These are phyloP conservation scores for Saccharomycopsis fodiens DNA, from an alignment of 805 yeast species.

Conservation along the genomic window DNA sequence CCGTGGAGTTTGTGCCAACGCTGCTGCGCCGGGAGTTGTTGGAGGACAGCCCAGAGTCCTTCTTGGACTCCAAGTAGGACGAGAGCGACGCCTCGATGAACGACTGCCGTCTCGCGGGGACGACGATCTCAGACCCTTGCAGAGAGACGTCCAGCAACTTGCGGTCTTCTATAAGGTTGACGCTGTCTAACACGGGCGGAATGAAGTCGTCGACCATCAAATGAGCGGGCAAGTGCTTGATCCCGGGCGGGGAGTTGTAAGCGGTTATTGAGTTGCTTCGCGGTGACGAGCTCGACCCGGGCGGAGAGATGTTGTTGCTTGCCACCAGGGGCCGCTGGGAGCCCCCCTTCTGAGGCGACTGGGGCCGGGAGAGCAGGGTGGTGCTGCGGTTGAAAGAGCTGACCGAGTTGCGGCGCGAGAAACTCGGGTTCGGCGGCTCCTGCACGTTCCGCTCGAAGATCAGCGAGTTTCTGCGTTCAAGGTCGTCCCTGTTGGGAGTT, in stretches of 20 bases:
- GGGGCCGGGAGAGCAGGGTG: neutral
- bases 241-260: conserved; percentile 8
- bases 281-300: neutral
- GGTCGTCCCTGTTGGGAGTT: conserved; percentile 7
- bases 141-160: neutral
- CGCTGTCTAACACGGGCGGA: conserved; percentile 17
- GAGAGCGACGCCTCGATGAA: conserved; percentile 18
- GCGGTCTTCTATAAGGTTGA: conserved; percentile 2
- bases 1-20: neutral
- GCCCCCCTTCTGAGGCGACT: neutral
- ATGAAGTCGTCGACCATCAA: conserved; percentile 19
- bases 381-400: conserved; percentile 2
- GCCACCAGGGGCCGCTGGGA: neutral
- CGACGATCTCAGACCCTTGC: neutral
- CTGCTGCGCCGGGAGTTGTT: conserved; percentile 1
- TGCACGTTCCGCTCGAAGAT: conserved; percentile 20
- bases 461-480: conserved; percentile 6
- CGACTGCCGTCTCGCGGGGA: conserved; percentile 14
- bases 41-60: neutral
- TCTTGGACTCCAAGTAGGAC: conserved; percentile 12
- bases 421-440: conserved; percentile 15
- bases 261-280: neutral
- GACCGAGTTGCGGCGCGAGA: conserved; percentile 15
- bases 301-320: conserved; percentile 3
- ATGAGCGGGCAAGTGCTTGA: conserved; percentile 17